phyloP scores from a whole-genome alignment of 164 flowering plant species.

The Brasenia schreberi region DNA sequence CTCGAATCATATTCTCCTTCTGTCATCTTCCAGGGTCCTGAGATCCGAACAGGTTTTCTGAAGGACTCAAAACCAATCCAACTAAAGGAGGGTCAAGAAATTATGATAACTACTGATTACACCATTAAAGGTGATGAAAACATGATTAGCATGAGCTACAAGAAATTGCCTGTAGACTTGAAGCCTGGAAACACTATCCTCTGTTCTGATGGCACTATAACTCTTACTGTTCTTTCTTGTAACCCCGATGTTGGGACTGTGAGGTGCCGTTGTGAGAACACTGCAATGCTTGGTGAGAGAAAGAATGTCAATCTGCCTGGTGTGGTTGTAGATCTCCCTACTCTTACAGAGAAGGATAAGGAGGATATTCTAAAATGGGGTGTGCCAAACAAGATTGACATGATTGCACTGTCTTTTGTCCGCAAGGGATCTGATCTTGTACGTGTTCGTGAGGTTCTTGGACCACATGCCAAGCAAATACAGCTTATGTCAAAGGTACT shows the following conservation, averaged over 20 bases:
- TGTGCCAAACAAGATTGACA: constrained; percentile 74
- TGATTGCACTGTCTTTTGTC: constrained; percentile 87
- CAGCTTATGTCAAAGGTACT: constrained; percentile 70
- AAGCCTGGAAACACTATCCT: constrained; percentile 67
- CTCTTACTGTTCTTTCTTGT: constrained; percentile 55
- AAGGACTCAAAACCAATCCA: constrained; percentile 69
- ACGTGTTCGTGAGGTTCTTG: constrained; percentile 67
- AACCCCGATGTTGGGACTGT: constrained; percentile 64
- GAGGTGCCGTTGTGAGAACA: constrained; percentile 71
- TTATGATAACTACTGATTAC: constrained; percentile 58
- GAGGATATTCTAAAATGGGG: constrained; percentile 82
- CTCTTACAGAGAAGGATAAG: constrained; percentile 74
- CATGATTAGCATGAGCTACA: constrained; percentile 76
- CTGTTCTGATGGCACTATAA: constrained; percentile 80
- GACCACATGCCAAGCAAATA: constrained; percentile 62
- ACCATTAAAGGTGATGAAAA: constrained; percentile 47
- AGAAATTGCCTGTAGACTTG: constrained; percentile 62
- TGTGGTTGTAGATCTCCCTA: constrained; percentile 79
- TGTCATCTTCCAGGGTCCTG: constrained; percentile 55
- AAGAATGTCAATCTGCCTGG: constrained; percentile 90
- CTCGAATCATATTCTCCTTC: neutral
- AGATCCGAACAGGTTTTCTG: constrained; percentile 77
- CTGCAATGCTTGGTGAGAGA: constrained; percentile 66
- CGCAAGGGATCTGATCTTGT: constrained; percentile 87
- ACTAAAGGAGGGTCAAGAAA: constrained; percentile 74